Evolutionary conservation across 495 filamentous ascomycete species (phyloP).

Genomic region (Parachaetomium inaequale): DNA sequence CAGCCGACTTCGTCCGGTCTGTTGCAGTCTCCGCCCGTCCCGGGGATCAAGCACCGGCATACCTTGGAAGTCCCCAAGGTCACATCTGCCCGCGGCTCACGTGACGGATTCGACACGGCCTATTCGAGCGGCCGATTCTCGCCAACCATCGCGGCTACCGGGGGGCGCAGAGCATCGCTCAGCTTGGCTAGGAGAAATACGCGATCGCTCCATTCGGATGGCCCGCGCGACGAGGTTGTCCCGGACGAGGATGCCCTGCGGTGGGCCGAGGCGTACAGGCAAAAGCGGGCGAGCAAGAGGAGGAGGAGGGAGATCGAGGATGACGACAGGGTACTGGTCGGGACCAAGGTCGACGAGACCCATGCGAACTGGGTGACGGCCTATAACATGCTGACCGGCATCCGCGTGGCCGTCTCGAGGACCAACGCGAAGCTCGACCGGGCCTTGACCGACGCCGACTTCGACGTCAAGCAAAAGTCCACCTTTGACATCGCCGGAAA

Average conservation of each 20-base stretch:
- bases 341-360: constrained; percentile 95
- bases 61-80: constrained; percentile 81
- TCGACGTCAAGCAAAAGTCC: constrained; percentile 90
- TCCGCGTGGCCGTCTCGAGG: constrained; percentile 91
- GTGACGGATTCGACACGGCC: constrained; percentile 60
- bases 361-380: constrained; percentile 98
- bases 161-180: constrained; percentile 72
- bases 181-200: constrained; percentile 76
- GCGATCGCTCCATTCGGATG: constrained; percentile 78
- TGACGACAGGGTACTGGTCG: constrained; percentile 91
- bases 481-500: constrained; percentile 98
- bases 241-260: constrained; percentile 84
- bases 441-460: constrained; percentile 82
- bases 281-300: constrained; percentile 80
- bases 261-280: constrained; percentile 88
- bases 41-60: constrained; percentile 72
- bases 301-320: constrained; percentile 83
- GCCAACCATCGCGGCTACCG: constrained; percentile 56
- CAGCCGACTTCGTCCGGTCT: constrained; percentile 43
- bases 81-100: constrained; percentile 45
- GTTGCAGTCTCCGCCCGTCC: constrained; percentile 42
- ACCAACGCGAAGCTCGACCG: constrained; percentile 97
- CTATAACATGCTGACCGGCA: constrained; percentile 99
- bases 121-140: constrained; percentile 78
- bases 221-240: constrained; percentile 74